Percentiles rank a stretch among this genome's conserved stretches.
These are phyloP conservation scores for Populus alba DNA, from an alignment of 345 rosid genomes.

Conservation along the genomic window DNA sequence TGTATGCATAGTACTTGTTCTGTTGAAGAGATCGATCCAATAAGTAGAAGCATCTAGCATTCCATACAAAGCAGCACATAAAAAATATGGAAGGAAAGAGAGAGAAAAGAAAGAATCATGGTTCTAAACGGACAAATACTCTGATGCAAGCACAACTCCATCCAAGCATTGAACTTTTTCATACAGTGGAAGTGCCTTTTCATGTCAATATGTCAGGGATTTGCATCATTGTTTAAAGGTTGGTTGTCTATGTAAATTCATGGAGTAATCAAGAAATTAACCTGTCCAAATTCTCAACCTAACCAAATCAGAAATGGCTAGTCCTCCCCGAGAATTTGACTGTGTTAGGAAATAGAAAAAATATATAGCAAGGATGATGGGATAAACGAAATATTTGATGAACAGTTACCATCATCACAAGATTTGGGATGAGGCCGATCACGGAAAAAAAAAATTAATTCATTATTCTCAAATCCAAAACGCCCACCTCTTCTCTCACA, in stretches of 20 bases:
- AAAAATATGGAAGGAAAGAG: background rate
- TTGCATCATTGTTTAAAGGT: background rate
- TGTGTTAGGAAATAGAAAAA: background rate
- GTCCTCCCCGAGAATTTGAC: background rate
- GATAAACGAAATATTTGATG: background rate
- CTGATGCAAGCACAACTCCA: background rate
- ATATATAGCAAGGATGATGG: background rate
- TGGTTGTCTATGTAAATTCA: background rate
- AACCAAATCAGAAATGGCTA: background rate
- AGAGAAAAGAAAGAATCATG: background rate
- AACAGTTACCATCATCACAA: slow-evolving; percentile 48
- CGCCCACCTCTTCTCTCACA: slow-evolving; percentile 50
- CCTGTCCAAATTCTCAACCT: background rate
- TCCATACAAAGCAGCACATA: background rate
- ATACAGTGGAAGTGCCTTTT: background rate
- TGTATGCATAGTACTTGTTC: background rate
- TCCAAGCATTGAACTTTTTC: background rate
- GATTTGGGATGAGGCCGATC: slow-evolving; percentile 35
- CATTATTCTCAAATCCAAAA: slow-evolving; percentile 37
- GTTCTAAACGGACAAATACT: background rate
- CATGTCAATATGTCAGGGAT: background rate
- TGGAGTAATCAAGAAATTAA: background rate
- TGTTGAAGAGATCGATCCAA: background rate
- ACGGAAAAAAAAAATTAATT: slow-evolving; percentile 45
- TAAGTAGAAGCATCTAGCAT: background rate